Percentiles rank a stretch among this genome's conserved stretches.
phyloP scores from a whole-genome alignment of 176 grass and related monocot genomes.

The Cocos nucifera region DNA sequence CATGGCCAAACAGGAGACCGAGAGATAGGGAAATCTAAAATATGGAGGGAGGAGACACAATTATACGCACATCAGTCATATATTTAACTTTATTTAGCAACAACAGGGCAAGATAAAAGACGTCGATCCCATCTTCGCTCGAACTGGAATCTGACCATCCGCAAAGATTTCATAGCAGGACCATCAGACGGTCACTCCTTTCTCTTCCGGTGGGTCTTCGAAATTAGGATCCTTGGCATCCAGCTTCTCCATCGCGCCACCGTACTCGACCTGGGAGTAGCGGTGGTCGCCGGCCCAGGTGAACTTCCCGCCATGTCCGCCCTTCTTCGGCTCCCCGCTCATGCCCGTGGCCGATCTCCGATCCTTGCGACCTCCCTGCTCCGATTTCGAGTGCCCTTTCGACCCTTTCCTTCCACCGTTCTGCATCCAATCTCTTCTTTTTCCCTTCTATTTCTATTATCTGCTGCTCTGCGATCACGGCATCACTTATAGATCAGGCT shows the following conservation, averaged over 20 bases:
- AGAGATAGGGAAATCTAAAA: too few relatives aligned
- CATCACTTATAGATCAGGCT: too few relatives aligned
- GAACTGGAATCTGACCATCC: too few relatives aligned
- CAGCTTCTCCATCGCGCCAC: slow-evolving; percentile 18
- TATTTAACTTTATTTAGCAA: too few relatives aligned
- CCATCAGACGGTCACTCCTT: neutral
- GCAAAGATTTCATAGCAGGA: too few relatives aligned
- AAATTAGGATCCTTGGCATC: slow-evolving; percentile 33
- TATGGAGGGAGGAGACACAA: too few relatives aligned
- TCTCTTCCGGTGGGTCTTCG: slow-evolving; percentile 9
- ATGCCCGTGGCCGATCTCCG: slow-evolving; percentile 65
- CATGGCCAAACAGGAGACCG: too few relatives aligned
- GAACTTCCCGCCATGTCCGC: slow-evolving; percentile 91
- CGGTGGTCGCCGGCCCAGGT: slow-evolving; percentile 73
- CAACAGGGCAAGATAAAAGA: too few relatives aligned
- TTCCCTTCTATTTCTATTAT: neutral
- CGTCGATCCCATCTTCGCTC: too few relatives aligned
- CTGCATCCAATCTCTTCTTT: slow-evolving; percentile 32
- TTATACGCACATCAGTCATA: too few relatives aligned
- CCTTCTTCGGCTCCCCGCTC: slow-evolving; percentile 82
- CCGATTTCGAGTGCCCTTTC: slow-evolving; percentile 13
- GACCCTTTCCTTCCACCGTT: slow-evolving; percentile 38
- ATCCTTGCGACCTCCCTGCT: slow-evolving; percentile 41
- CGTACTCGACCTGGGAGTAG: slow-evolving; percentile 37
- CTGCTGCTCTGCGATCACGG: too few relatives aligned